Evolutionary conservation across 108 stramenopile species (phyloP), one percentile per base, ranked within the genome.

Genomic region (Licmophora abbreviata): DNA sequence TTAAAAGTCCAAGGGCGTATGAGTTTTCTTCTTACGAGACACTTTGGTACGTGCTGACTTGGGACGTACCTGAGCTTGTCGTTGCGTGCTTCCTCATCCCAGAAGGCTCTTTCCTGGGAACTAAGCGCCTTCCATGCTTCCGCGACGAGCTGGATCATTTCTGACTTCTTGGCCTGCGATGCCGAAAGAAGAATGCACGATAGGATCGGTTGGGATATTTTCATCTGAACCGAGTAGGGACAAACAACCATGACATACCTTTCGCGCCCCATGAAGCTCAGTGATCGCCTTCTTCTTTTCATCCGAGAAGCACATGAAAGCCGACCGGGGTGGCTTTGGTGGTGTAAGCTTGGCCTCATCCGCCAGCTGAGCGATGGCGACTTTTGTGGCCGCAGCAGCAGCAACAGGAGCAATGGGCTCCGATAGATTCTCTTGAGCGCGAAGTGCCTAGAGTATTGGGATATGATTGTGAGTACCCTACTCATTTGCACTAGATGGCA

Each of bases 251-350:
- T 5, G 38, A 40, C 15, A 18, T 40, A 18, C 3, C 38, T 40
- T 5, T 18, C 38, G 38, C 38, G 38, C 20, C 20, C 38, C 38
- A 3, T 18, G 20, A 40, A 40, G 38, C 20, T 21, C 32, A 66
- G 67, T 65, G 17, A 66, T 53, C 32, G 62, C 69, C 29, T 61
- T 51, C 36, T 69, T 59, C 48, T 74, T 79, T 31, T 44, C 51
- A 53, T 74, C 73, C 30, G 71, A 56, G 56, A 81, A 81, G 53
- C 73, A 81, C 59, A 81, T 73, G 37, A 81, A 81, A n/a, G 79
- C 75, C 9, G 75, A 62, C 4, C 73, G 70, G 10, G 79, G 75
- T 27, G 71, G 66, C 48, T 53, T 71, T 31, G 72, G 77, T 23
- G 62, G 70, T 22, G 18, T 31, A 20, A 3, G 4, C 3, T 46